Evolutionary conservation across 306 rosid species (phyloP).

Genomic region (Mimosa pudica): DNA sequence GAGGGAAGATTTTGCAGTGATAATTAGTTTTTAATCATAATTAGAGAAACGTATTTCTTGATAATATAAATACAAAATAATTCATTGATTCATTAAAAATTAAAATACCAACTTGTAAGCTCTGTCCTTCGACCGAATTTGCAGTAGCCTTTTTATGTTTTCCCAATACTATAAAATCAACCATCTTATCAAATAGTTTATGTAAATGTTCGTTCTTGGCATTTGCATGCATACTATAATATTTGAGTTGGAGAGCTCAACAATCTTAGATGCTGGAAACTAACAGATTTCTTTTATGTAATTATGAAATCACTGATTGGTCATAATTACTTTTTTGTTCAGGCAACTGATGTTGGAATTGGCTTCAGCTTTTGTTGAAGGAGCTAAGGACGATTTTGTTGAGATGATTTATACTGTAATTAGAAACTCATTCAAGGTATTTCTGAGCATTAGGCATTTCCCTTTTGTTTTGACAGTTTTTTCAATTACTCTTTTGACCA

Average conservation of each 20-base stretch:
- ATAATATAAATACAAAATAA: background rate
- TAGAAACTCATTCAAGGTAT: constrained; percentile 67
- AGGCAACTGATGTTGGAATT: constrained; percentile 73
- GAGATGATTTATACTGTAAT: constrained; percentile 65
- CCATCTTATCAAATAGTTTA: constrained; percentile 11
- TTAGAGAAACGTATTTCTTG: background rate
- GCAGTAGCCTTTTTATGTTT: background rate
- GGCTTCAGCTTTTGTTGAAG: constrained; percentile 72
- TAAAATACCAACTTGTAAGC: background rate
- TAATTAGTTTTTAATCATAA: background rate
- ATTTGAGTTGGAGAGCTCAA: constrained; percentile 17
- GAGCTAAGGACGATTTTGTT: constrained; percentile 73
- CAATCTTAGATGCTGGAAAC: constrained; percentile 17
- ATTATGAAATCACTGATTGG: constrained; percentile 28
- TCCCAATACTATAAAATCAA: constrained; percentile 15
- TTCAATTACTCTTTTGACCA: constrained; percentile 11
- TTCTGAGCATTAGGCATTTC: constrained; percentile 8
- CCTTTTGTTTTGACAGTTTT: constrained; percentile 14
- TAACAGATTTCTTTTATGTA: constrained; percentile 4
- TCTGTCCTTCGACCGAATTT: background rate
- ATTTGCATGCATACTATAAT: background rate
- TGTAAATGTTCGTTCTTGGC: background rate
- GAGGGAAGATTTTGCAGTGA: constrained; percentile 16
- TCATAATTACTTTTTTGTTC: constrained; percentile 34
- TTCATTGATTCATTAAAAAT: background rate